Evolutionary conservation across 202 grass and related monocot species (phyloP).

Genomic region (Hordeum pubiflorum): DNA sequence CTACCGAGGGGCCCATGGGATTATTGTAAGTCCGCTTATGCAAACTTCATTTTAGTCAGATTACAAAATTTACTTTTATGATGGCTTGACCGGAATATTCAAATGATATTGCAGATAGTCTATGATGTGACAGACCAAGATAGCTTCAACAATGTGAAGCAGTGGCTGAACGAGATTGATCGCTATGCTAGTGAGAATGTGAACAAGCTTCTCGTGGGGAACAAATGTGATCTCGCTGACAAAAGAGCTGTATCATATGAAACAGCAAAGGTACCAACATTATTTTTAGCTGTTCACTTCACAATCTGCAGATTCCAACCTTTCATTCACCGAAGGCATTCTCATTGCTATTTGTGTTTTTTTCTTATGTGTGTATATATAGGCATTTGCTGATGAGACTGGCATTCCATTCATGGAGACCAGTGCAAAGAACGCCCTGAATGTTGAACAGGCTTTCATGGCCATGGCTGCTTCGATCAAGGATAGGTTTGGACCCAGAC

Average conservation of each 20-base stretch:
- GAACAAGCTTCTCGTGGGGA: conserved; percentile 74
- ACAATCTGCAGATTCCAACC: not conserved
- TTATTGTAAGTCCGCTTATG: conserved; percentile 45
- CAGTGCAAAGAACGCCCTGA: conserved; percentile 58
- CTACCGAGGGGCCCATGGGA: conserved; percentile 63
- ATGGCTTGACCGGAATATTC: not conserved
- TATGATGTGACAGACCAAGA: conserved; percentile 74
- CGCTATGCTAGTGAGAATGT: conserved; percentile 70
- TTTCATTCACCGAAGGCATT: not conserved
- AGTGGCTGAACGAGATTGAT: conserved; percentile 71
- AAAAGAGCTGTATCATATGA: conserved; percentile 61
- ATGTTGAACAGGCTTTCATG: conserved; percentile 64
- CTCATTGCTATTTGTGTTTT: not conserved
- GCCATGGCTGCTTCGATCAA: conserved; percentile 64
- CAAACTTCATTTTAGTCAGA: not conserved
- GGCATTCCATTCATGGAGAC: conserved; percentile 65
- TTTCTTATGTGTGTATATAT: not conserved
- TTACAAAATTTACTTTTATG: not conserved
- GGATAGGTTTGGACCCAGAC: conserved; percentile 32
- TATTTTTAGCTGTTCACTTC: not conserved
- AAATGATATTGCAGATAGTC: conserved; percentile 39
- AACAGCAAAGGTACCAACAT: conserved; percentile 45
- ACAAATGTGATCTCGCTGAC: conserved; percentile 64
- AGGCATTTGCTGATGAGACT: conserved; percentile 61
- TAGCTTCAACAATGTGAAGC: conserved; percentile 75